Evolutionary conservation across 2,329 filamentous ascomycete genomes (phyloP).

Genomic region (Ophidiomyces ophidiicola): DNA sequence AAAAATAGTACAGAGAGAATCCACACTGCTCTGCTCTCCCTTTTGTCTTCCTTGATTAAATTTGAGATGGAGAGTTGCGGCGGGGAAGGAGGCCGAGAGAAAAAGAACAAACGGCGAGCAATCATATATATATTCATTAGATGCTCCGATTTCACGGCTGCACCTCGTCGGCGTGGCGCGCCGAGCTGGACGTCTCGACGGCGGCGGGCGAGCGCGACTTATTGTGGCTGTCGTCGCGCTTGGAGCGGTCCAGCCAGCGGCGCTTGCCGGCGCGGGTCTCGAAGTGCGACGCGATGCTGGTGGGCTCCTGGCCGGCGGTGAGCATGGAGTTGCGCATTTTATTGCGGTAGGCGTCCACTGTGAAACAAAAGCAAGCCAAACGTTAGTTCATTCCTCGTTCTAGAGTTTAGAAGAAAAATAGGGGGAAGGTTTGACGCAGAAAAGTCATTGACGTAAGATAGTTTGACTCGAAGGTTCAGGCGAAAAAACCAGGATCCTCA

Average conservation of each 20-base stretch:
- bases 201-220: conserved; percentile 13
- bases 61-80: too few relatives aligned
- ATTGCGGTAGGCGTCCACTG: conserved; percentile 87
- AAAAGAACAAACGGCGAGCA: too few relatives aligned
- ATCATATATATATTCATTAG: too few relatives aligned
- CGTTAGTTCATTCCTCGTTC: conserved; percentile 10
- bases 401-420: not conserved
- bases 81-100: too few relatives aligned
- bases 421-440: too few relatives aligned
- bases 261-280: conserved; percentile 51
- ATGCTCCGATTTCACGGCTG: too few relatives aligned
- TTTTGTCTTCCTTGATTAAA: too few relatives aligned
- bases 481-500: conserved; percentile 3
- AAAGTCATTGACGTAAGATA: conserved; percentile 12
- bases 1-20: too few relatives aligned
- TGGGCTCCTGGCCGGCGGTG: conserved; percentile 61
- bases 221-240: conserved; percentile 11
- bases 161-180: conserved; percentile 29
- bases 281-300: conserved; percentile 66
- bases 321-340: conserved; percentile 79
- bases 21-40: too few relatives aligned
- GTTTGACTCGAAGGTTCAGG: too few relatives aligned
- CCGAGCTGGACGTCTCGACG: conserved; percentile 21
- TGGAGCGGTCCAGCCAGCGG: conserved; percentile 18
- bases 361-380: conserved; percentile 10